Percentiles rank a stretch among this genome's conserved stretches.
Conservation (phyloP, 2,329 filamentous ascomycete species). For the Talaromyces sp. region DNA sequence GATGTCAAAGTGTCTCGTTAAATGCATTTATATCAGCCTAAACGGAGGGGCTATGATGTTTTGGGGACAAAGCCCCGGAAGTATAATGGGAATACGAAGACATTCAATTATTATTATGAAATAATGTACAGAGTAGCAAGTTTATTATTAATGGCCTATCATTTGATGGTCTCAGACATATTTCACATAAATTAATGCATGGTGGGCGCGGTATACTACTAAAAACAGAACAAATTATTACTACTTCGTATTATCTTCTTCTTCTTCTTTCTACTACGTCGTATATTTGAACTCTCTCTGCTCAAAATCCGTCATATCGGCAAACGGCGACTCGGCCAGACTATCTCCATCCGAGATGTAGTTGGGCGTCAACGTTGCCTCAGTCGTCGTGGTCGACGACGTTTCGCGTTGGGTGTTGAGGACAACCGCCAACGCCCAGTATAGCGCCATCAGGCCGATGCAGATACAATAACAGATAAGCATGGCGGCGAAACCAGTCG, state of each 20-base stretch:
- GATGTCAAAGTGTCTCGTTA: neutral
- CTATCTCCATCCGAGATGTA: neutral
- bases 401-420: constrained; percentile 14
- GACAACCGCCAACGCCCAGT: constrained; percentile 23
- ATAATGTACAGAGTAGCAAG: too few relatives aligned
- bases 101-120: neutral
- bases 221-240: neutral
- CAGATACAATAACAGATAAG: constrained; percentile 29
- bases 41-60: neutral
- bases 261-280: constrained; percentile 11
- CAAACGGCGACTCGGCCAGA: constrained; percentile 14
- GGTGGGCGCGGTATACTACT: neutral
- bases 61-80: neutral
- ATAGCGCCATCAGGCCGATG: constrained; percentile 25
- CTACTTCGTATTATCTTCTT: neutral
- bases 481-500: constrained; percentile 32
- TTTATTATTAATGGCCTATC: neutral
- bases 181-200: neutral
- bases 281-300: constrained; percentile 20
- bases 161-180: neutral
- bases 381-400: neutral
- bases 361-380: constrained; percentile 1
- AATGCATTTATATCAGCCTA: neutral
- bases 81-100: neutral
- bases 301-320: constrained; percentile 22